Base-by-base conservation (phyloP, 2,329 filamentous ascomycete genomes). In the Geoglossum cookeanum region DNA sequence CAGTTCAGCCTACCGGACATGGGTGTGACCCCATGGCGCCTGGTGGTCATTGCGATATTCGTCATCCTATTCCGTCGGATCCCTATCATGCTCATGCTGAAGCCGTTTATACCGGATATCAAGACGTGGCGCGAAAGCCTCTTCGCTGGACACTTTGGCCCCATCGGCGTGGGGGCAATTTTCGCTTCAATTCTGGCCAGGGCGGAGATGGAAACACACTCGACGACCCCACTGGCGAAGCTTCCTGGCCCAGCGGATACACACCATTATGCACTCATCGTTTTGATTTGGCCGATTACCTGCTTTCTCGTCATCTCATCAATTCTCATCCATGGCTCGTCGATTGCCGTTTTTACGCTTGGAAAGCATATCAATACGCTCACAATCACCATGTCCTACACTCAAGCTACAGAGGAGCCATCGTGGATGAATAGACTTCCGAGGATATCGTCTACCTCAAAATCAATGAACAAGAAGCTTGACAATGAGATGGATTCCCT, bases 321-420 rank as follows among this genome's bases (percentile, higher is more conserved):
- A 11, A 98, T 98, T 64, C 71, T 97, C 42, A 87, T 98, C 1
- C 92, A 98, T 65, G 92, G 92, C 27, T 97, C 92, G n/a, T 97
- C 92, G 0, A 85, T 98, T 63, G 92, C 92, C 4, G 92, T 98
- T 7, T 98, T 98, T 65, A 97, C 92, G 0, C 79, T 98, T 1
- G 92, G 92, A 64, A 98, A 97, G 70, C 90, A 87, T 60, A 98
- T 98, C 78, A 97, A 97, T 72, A 97, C 92, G 0, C 72, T 98
- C 62, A 90, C 87, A 0, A 76, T 98, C 60, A 96, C 92, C 57
- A 87, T 98, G 79, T 96, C 92, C 0, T 98, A 97, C 72, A 98
- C 92, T 0, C 81, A 84, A 60, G 89, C 84, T 17, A 86, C 85
- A 55, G 91, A 95, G 58, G 87, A 94, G 39, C 86, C 89, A 1